Base-by-base conservation (phyloP, 208 protist genomes). In the Crithidia mellificae region DNA sequence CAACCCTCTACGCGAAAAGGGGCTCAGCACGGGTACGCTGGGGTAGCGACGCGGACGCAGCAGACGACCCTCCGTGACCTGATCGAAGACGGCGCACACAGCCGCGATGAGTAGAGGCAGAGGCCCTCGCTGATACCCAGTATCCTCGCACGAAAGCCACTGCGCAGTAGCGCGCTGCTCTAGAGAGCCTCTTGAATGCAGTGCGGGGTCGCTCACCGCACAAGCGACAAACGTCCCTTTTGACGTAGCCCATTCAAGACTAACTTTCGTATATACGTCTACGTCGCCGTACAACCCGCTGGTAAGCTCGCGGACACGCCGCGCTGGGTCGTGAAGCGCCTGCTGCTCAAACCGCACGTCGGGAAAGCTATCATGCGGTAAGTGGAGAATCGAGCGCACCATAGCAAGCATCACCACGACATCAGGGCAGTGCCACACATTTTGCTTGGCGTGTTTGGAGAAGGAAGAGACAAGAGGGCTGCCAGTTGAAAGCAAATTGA, bases 341-440 rank as follows among this genome's bases (percentile, higher is more conserved):
- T 66, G 68, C 15, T 91, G 85, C n/a, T 69, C 70, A 54, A 91
- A 88, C 30, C 72, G 63, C 22, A 91, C 68, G 0, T 68, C 58
- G 4, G 85, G 85, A 64, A 83, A 85, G 22, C 72, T 81, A n/a
- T 49, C 22, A 30, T 67, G 54, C 11, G 85, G 61, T 11, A 91
- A 55, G 6, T 54, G 32, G 2, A 86, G 66, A 15, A 15, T 43
- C 15, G 63, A 39, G 1, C 85, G 75, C 51, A 91, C 67, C 19
- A 76, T 59, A 0, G 83, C 72, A 8, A 91, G 54, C 82, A 88
- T 85, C 24, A 81, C 63, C 8, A 80, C 19, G 4, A 88, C 43
- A 39, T 91, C 85, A 22, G 82, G 85, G 32, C 54, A 69, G 25
- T 64, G 30, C 70, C 61, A 75, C 9, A 9, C 1, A 20, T 75